Evolutionary conservation across 176 grass and related monocot species (phyloP), one percentile per base, ranked within the genome.

Genomic region (Saccharum spontaneum): DNA sequence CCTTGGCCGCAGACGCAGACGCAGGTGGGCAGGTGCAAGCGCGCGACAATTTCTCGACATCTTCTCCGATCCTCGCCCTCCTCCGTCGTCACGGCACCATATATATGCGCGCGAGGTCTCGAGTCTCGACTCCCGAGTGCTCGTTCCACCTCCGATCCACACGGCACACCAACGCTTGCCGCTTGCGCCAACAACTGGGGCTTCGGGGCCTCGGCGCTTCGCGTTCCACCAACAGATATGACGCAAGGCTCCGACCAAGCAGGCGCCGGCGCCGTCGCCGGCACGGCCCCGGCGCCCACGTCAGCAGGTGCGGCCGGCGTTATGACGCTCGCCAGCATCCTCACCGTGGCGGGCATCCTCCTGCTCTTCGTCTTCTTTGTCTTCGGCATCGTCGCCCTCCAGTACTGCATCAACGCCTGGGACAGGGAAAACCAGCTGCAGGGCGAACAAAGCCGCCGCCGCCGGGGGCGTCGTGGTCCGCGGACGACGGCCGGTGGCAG

Each of bases 291-390:
- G 43, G 10, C 43, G 43, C 43, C 43, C 43, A 44, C 8, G 10
- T 2, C 43, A 11, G 43, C 43, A 11, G 43, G 43, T 8, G 43
- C 10, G 43, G 10, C 43, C 10, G 43, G 43, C 43, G 43, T 7
- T 10, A 41, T 83, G 41, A 23, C 66, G 7, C 12, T 71, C 55
- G 24, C 43, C 3, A 2, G 41, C 74, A 62, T 66, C 76, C 30
- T 79, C 55, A 72, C 67, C 33, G 69, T 73, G 73, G 5, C 33
- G 6, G 6, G 40, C 67, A 54, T 66, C 67, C 24, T 84, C 34
- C 0, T 79, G 12, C n/a, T 79, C 23, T 88, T 88, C 81, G 11
- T 41, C 3, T 4, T 22, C 28, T 17, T 88, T 67, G 44, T 81
- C 22, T 18, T 65, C 44, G 81, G 33, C 4, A 7, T 88, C 75